Conservation (phyloP, 768 basidiomycete genomes). For the Psilocybe azurescens region DNA sequence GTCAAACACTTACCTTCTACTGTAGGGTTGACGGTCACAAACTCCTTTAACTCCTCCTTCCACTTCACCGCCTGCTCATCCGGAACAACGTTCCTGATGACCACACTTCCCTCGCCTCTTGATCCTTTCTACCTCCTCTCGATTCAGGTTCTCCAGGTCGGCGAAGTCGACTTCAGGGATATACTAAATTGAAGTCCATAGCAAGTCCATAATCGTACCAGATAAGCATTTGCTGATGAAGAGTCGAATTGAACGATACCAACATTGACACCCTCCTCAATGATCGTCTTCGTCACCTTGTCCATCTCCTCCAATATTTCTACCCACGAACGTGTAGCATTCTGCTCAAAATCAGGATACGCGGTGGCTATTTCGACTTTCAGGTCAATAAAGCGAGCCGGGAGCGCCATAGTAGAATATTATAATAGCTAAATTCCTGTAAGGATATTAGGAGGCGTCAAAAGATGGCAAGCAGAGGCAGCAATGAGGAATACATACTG, state of each 20-base stretch:
- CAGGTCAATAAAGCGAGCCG: constrained; percentile 59
- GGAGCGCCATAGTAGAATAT: constrained; percentile 26
- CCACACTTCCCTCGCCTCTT: constrained; percentile 63
- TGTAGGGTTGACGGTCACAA: constrained; percentile 60
- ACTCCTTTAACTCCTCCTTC: constrained; percentile 61
- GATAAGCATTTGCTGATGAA: not conserved
- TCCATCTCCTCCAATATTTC: constrained; percentile 61
- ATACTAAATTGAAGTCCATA: constrained; percentile 38
- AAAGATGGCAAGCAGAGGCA: not conserved
- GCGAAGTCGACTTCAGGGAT: constrained; percentile 67
- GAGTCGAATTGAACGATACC: constrained; percentile 20
- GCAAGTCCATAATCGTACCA: not conserved
- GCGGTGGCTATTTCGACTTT: constrained; percentile 60
- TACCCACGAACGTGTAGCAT: constrained; percentile 58
- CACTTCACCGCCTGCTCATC: constrained; percentile 59
- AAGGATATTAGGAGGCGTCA: not conserved
- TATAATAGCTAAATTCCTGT: not conserved
- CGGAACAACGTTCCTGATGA: constrained; percentile 66
- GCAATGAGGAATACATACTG: not conserved
- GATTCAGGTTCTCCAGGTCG: constrained; percentile 51
- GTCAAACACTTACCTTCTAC: constrained; percentile 47
- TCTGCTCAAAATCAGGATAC: constrained; percentile 56
- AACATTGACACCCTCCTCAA: constrained; percentile 54
- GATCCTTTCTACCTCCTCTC: constrained; percentile 53
- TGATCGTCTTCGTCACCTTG: constrained; percentile 47